phyloP scores from a whole-genome alignment of 2,329 filamentous ascomycete species.

The Lachnellula willkommii region DNA sequence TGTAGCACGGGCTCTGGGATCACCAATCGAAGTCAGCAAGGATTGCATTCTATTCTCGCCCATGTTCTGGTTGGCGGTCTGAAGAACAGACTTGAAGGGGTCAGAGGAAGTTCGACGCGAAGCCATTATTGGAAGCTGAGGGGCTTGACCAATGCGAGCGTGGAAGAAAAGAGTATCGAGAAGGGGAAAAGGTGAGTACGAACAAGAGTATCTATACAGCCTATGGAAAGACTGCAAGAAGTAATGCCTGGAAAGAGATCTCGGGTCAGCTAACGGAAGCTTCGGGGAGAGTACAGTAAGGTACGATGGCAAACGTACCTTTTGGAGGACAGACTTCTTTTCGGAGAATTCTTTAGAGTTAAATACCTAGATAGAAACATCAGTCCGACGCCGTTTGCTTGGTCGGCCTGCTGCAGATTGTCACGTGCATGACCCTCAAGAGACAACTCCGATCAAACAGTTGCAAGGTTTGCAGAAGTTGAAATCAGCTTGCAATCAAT shows the following conservation, averaged over 20 bases:
- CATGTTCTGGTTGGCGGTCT: background rate
- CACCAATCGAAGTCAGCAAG: slow-evolving; percentile 18
- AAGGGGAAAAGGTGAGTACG: background rate
- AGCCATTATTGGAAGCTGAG: background rate
- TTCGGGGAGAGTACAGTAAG: background rate
- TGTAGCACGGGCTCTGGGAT: slow-evolving; percentile 6
- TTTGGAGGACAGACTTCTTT: background rate
- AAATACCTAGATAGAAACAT: slow-evolving; percentile 1
- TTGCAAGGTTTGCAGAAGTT: background rate
- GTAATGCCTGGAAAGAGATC: background rate
- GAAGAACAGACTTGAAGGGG: background rate
- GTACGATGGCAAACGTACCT: background rate
- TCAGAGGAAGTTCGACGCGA: background rate
- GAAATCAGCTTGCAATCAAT: background rate
- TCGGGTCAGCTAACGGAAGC: background rate
- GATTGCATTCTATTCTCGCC: slow-evolving; percentile 20
- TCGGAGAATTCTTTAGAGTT: slow-evolving; percentile 5
- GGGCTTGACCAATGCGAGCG: slow-evolving; percentile 1
- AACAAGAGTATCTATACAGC: slow-evolving; percentile 18
- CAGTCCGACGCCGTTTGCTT: slow-evolving; percentile 20
- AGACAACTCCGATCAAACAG: background rate
- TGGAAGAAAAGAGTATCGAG: background rate
- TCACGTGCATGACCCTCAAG: too few relatives aligned
- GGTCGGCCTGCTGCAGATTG: background rate
- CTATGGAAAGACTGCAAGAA: slow-evolving; percentile 7